These are phyloP conservation scores for Mycosphaerella sp. DNA, from an alignment of 2,329 filamentous ascomycete species.

Conservation along the genomic window DNA sequence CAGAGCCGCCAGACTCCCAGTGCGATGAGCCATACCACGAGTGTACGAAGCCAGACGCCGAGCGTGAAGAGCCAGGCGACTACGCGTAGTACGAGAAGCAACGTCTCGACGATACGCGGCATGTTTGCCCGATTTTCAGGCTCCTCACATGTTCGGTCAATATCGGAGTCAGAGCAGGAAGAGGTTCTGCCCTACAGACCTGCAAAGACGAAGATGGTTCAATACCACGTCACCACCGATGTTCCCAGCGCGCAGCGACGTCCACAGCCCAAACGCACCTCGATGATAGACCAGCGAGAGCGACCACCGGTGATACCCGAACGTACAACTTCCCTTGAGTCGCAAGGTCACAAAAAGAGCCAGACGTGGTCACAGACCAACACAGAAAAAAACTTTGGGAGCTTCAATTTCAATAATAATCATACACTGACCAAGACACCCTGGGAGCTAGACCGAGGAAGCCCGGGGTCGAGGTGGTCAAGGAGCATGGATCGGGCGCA, in stretches of 20 bases:
- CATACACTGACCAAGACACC: constrained; percentile 32
- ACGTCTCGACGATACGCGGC: constrained; percentile 5
- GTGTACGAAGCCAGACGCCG: constrained; percentile 3
- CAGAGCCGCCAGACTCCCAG: background rate
- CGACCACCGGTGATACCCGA: constrained; percentile 16
- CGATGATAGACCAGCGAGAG: constrained; percentile 8
- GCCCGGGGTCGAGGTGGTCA: constrained; percentile 16
- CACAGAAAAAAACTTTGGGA: constrained; percentile 10
- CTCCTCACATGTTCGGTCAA: constrained; percentile 3
- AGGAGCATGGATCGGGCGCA: constrained; percentile 11
- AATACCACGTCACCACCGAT: constrained; percentile 25
- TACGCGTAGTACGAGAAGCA: background rate
- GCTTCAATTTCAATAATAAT: constrained; percentile 10
- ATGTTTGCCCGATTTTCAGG: constrained; percentile 8
- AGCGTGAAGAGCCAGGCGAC: constrained; percentile 2
- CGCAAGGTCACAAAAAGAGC: constrained; percentile 6
- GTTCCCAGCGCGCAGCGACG: constrained; percentile 9
- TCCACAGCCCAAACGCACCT: constrained; percentile 2
- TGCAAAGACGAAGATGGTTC: constrained; percentile 22
- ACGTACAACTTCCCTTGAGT: constrained; percentile 16
- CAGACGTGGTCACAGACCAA: constrained; percentile 19
- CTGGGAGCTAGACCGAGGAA: constrained; percentile 34
- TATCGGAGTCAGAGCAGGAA: constrained; percentile 10
- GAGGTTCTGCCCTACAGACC: constrained; percentile 22
- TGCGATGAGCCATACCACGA: constrained; percentile 3